phyloP scores from a whole-genome alignment of 1,139 yeast genomes.

The Pichia sp. region DNA sequence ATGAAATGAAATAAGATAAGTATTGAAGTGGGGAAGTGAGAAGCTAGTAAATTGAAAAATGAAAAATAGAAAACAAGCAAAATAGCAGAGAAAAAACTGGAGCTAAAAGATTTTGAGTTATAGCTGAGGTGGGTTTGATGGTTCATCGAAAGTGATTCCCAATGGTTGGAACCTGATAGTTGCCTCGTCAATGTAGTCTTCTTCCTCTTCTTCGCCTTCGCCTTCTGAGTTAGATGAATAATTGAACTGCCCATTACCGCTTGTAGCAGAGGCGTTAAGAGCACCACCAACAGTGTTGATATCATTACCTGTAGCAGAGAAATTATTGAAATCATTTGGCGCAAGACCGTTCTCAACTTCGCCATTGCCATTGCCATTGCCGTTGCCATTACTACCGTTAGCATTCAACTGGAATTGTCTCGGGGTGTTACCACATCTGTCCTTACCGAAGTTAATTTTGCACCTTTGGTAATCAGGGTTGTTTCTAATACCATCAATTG shows the following conservation, averaged over 20 bases:
- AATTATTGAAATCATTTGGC: conserved; percentile 4
- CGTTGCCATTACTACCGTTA: background rate
- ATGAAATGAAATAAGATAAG: background rate
- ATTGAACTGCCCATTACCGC: background rate
- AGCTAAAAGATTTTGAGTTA: background rate
- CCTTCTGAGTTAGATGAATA: background rate
- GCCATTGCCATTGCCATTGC: background rate
- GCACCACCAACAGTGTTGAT: background rate
- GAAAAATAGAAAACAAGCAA: conserved; percentile 1
- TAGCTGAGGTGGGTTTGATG: background rate
- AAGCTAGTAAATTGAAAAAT: background rate
- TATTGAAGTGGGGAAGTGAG: background rate
- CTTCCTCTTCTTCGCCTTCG: conserved; percentile 17
- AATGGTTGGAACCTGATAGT: conserved; percentile 20
- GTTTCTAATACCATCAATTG: conserved; percentile 67
- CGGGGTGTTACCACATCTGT: conserved; percentile 79
- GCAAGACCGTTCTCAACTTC: background rate
- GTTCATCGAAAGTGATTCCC: conserved; percentile 17
- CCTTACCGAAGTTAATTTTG: conserved; percentile 73
- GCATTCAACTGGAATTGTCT: conserved; percentile 34
- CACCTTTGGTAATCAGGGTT: conserved; percentile 50
- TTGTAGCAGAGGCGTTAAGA: background rate
- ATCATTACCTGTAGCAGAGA: background rate
- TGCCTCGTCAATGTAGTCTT: conserved; percentile 19
- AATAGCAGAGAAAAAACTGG: background rate